Base-by-base conservation (phyloP, 192 early-diverging fungal genomes). In the Allomyces macrogynus region DNA sequence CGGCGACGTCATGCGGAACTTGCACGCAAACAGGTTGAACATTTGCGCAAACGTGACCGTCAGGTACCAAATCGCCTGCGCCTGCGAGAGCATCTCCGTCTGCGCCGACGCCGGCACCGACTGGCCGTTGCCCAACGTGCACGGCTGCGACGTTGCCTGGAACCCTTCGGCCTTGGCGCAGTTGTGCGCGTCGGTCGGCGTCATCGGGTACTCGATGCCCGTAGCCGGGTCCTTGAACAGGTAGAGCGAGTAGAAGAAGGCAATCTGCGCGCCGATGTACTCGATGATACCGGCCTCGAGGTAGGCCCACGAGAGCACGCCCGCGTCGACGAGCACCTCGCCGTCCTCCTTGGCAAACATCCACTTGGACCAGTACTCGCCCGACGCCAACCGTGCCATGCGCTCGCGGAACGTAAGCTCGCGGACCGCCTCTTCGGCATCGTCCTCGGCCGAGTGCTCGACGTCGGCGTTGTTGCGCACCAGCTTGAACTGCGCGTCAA, bases 11-110 rank as follows among this genome's bases (percentile, higher is more conserved):
- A 86, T 76, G 16, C 86, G 71, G 57, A 86, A 84, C 80, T 95
- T 97, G 77, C 86, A 88, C 22, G 88, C 87, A 72, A 97, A 95
- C 79, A 92, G 69, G 77, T 97, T 97, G 80, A 92, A 94, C 66
- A 89, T 83, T 71, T 97, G 94, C 75, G 84, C 77, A 71, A 93
- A 84, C 78, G 92, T 77, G 23, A 97, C 77, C 25, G 78, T 77
- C 11, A 89, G 74, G 71, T 91, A 92, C 64, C 80, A 81, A 20
- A 78, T 80, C 12, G 89, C 88, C 67, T 90, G 90, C 20, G 84
- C 91, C 71, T 88, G 82, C 64, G 76, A 80, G 5, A 92, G 72
- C 16, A 89, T 81, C 42, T 85, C 78, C 23, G 74, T 72, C 75
- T 95, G 85, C 1, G 72, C 65, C 9, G 68, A 69, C 23, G 78